Percentiles rank a stretch among this genome's conserved stretches.
Evolutionary conservation across 352 stramenopile species (phyloP).

Genomic region (Aphanomyces cochlioides): DNA sequence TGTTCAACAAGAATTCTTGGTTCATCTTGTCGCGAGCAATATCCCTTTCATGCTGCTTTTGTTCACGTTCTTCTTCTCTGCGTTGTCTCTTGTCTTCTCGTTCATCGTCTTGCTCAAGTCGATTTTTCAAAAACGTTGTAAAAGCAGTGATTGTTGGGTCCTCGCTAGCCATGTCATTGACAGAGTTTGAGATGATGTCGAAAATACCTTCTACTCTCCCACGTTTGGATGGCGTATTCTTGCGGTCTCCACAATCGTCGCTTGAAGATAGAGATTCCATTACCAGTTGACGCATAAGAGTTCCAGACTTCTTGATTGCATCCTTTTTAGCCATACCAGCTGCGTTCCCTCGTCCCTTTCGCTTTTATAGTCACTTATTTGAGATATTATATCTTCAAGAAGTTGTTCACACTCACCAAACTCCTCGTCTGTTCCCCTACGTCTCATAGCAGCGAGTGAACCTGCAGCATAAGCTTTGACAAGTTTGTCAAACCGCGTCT

Average conservation of each 20-base stretch:
- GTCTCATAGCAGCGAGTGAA: neutral
- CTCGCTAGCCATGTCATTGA: neutral
- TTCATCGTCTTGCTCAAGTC: neutral
- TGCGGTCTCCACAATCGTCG: neutral
- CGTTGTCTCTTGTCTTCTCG: neutral
- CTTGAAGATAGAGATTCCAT: neutral
- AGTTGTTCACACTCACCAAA: conserved; percentile 1
- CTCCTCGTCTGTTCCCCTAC: neutral
- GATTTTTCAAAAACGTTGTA: conserved; percentile 1
- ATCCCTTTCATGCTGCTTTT: conserved; percentile 3
- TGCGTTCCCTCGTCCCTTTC: neutral
- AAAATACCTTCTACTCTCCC: neutral
- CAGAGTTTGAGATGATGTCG: neutral
- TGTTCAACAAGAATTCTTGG: neutral
- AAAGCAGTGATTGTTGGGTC: neutral
- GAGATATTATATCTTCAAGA: neutral
- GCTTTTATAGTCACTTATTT: neutral
- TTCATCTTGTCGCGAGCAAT: neutral
- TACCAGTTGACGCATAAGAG: neutral
- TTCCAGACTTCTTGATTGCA: neutral
- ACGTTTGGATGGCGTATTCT: too few relatives aligned
- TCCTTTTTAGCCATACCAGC: neutral
- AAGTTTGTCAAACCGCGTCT: neutral
- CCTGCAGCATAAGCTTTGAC: neutral
- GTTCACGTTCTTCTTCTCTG: neutral